Conservation (phyloP, 306 rosid species). For the Glycine tomentella region DNA sequence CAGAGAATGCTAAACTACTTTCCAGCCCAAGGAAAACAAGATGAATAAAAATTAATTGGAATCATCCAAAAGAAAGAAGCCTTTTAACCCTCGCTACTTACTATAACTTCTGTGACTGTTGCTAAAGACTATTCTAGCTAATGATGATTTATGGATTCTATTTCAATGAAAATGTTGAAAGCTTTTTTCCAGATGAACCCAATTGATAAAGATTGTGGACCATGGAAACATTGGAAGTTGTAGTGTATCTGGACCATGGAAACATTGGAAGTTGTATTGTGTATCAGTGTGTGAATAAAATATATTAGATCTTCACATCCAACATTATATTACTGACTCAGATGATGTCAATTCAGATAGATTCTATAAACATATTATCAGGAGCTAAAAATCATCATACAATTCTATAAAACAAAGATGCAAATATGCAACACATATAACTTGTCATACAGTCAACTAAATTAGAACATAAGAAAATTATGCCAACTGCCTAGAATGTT, state of each 20-base stretch:
- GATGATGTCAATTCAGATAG: constrained; percentile 14
- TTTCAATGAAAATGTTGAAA: constrained; percentile 14
- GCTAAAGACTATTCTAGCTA: constrained; percentile 6
- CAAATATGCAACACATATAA: not conserved
- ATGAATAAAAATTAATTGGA: not conserved
- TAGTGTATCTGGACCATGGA: not conserved
- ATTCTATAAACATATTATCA: constrained; percentile 25
- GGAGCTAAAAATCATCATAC: constrained; percentile 32
- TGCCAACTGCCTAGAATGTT: constrained; percentile 13
- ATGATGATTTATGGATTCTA: not conserved
- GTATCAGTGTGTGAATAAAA: not conserved
- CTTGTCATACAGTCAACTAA: constrained; percentile 3
- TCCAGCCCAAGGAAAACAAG: constrained; percentile 25
- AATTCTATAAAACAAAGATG: constrained; percentile 14
- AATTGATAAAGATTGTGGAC: constrained; percentile 9
- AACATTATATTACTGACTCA: not conserved
- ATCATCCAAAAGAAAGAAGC: constrained; percentile 13
- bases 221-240: no score
- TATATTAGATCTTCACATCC: constrained; percentile 15
- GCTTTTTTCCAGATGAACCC: not conserved
- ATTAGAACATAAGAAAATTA: constrained; percentile 26
- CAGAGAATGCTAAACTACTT: constrained; percentile 28
- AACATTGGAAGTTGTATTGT: constrained; percentile 12
- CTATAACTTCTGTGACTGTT: constrained; percentile 8
- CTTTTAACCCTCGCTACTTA: not conserved